These are phyloP conservation scores for Mycena filopes DNA, from an alignment of 768 basidiomycete genomes.

Conservation along the genomic window DNA sequence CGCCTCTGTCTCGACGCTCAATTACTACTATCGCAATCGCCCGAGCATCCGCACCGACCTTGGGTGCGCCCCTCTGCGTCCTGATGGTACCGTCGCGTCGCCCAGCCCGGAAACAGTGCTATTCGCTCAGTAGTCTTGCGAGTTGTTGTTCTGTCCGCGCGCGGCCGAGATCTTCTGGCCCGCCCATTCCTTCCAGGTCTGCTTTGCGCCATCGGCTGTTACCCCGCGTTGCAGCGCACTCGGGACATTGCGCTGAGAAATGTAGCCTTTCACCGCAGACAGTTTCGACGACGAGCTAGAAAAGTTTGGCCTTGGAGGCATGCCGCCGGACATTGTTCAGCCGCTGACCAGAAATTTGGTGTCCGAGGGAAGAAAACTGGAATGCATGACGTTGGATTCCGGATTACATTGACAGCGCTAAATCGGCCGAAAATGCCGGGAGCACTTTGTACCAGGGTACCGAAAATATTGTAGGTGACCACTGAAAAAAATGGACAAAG, in stretches of 20 bases:
- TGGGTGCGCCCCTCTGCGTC: conserved; percentile 32
- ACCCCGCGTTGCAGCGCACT: conserved; percentile 35
- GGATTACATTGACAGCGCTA: too few species aligned
- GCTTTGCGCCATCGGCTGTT: conserved; percentile 39
- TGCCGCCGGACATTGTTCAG: conserved; percentile 48
- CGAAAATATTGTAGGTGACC: too few species aligned
- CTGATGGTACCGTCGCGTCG: conserved; percentile 60
- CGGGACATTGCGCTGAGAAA: conserved; percentile 49
- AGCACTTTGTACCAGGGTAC: too few species aligned
- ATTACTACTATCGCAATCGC: not conserved
- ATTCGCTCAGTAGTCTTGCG: conserved; percentile 53
- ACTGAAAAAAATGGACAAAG: too few species aligned
- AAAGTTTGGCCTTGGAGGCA: conserved; percentile 48
- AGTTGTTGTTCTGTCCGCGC: conserved; percentile 27
- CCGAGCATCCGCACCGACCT: conserved; percentile 37
- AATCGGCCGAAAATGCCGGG: too few species aligned
- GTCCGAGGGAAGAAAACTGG: too few species aligned
- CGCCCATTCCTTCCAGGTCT: conserved; percentile 73
- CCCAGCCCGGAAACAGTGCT: conserved; percentile 86
- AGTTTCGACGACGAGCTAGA: conserved; percentile 45
- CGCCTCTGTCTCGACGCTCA: conserved; percentile 46
- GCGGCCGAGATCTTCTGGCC: conserved; percentile 60
- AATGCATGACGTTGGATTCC: too few species aligned
- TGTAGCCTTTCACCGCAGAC: conserved; percentile 60
- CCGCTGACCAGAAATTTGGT: not conserved